Evolutionary conservation across 805 yeast genomes (phyloP), one percentile per base, ranked within the genome.

Genomic region (Sugiyamaella mastotermitis): DNA sequence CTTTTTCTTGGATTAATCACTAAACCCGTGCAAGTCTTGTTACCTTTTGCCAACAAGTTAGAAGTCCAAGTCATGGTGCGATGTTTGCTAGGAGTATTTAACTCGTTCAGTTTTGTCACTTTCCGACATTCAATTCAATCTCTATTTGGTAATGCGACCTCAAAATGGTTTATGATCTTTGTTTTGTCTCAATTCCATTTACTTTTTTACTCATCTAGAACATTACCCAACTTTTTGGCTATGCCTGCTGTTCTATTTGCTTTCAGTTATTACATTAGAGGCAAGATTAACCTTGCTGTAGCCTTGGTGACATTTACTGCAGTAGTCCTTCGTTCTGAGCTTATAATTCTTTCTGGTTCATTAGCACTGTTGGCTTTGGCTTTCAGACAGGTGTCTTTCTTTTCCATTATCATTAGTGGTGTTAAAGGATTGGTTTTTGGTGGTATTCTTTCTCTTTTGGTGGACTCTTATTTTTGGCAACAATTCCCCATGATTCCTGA

Each of bases 391-490:
- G 60, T 74, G 15, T 56, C 69, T 1, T 16, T 78, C 1, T 27
- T 6, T 7, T 11, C 5, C 8, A 10, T 27, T 15, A 17, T 27
- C 6, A 34, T 50, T 1, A 52, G 61, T 16, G 52, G 45, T 1
- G 24, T 62, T 0, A 44, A 65, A 21, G 94, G 94, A 3, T 60
- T 68, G 0, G 40, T 69, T 0, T 21, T 65, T 13, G 94, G 92
- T 1, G 53, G 69, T 1, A 44, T 63, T 0, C 37, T 71, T 9
- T 69, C 84, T 13, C 52, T 67, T 2, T 31, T 49, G 3, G 64
- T 83, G 3, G 97, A 90, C 57, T 74, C 90, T 1, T 75, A 72
- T 53, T 84, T 86, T 58, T 90, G 97, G 97, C 51, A 57, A 10
- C 49, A 35, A 49, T 61, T 38, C 33, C 58, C 46, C 2, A 59